Evolutionary conservation across 2,329 filamentous ascomycete species (phyloP).

Genomic region (Hypoxylon sp.): DNA sequence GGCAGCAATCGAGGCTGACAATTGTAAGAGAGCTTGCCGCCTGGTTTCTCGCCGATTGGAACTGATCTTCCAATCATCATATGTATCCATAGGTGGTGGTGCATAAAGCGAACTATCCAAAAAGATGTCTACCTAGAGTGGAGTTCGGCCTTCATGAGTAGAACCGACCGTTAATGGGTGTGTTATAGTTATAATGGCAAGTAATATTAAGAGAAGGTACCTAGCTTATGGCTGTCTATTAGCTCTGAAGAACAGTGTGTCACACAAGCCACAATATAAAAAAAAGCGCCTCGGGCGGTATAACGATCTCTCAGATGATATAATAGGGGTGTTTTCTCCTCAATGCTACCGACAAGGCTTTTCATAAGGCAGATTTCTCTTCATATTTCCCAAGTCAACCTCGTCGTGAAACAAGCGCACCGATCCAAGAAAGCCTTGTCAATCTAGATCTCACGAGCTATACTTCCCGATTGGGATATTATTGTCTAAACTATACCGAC

Average conservation of each 20-base stretch:
- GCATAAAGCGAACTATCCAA: neutral
- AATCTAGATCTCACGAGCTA: neutral
- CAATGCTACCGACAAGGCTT: neutral
- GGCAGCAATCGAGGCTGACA: neutral
- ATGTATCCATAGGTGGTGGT: neutral
- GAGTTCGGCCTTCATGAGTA: neutral
- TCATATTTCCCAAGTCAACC: neutral
- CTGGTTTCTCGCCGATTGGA: neutral
- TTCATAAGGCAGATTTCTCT: slow-evolving; percentile 9
- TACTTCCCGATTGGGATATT: neutral
- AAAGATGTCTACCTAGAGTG: too few species aligned
- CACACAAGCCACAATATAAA: neutral
- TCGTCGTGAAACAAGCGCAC: neutral
- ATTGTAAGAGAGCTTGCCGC: neutral
- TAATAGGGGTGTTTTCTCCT: neutral
- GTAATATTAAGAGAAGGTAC: neutral
- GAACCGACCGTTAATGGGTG: neutral
- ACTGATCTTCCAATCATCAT: neutral
- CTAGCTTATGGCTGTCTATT: too few species aligned
- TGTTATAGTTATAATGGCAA: neutral
- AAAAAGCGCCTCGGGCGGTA: neutral
- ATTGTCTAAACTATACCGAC: neutral
- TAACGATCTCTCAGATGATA: neutral
- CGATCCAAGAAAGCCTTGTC: neutral
- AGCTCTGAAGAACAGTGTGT: neutral